These are phyloP conservation scores for Scheffersomyces titani DNA, from an alignment of 1,139 yeast species.

Conservation along the genomic window DNA sequence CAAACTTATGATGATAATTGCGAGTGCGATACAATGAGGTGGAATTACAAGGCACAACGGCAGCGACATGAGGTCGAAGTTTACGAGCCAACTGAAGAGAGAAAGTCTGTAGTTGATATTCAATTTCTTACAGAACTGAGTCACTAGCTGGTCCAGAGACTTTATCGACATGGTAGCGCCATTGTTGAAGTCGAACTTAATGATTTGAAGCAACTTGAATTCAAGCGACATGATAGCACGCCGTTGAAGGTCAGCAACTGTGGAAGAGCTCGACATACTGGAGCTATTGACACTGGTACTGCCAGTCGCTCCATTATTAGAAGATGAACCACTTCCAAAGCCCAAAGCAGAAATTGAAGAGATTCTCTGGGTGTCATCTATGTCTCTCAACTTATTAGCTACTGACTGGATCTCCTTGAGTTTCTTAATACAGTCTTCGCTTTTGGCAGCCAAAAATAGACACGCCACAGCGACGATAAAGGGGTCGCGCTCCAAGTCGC, in stretches of 20 bases:
- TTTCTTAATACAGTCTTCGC: slow-evolving; percentile 87
- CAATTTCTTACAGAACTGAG: slow-evolving; percentile 64
- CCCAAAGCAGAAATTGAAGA: neutral
- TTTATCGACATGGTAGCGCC: slow-evolving; percentile 41
- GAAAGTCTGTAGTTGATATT: slow-evolving; percentile 47
- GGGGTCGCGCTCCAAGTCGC: slow-evolving; percentile 38
- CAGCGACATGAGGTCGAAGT: slow-evolving; percentile 74
- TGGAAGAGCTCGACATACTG: neutral
- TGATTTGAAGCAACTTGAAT: slow-evolving; percentile 70
- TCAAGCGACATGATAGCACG: slow-evolving; percentile 60
- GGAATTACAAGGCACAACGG: slow-evolving; percentile 73
- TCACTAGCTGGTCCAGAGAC: slow-evolving; percentile 64
- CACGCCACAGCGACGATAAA: slow-evolving; percentile 69
- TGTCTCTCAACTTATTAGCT: slow-evolving; percentile 43
- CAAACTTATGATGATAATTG: slow-evolving; percentile 49
- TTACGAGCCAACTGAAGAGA: slow-evolving; percentile 70
- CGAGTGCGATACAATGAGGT: slow-evolving; percentile 78
- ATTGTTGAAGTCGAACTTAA: slow-evolving; percentile 73
- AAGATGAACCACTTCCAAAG: neutral
- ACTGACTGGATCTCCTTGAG: slow-evolving; percentile 57
- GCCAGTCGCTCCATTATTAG: neutral
- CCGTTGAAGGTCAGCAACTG: slow-evolving; percentile 47
- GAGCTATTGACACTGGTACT: neutral
- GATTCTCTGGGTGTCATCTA: slow-evolving; percentile 14
- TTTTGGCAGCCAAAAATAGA: slow-evolving; percentile 77